Base-by-base conservation (phyloP, 129 eudicot species). In the Ambrosia artemisiifolia region DNA sequence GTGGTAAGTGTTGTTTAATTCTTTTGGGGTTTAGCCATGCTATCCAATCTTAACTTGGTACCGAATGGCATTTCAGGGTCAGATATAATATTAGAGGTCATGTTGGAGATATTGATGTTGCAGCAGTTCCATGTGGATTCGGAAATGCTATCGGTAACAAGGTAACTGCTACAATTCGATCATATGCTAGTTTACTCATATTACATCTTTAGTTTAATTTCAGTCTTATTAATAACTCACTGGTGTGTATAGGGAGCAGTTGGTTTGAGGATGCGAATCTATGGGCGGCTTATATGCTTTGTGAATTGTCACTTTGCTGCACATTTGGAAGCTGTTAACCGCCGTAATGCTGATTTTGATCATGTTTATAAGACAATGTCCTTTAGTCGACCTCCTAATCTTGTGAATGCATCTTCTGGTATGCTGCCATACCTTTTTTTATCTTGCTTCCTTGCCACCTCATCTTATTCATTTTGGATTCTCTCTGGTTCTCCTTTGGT, bases 301-400 rank as follows among this genome's bases (percentile, higher is more conserved):
- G 96, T 94, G 70, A 94, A 94, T 73, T 94, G 98, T 79, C 98
- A 94, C 75, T 94, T 94, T 84, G 98, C 98, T 71, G 97, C 98
- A 72, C 97, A 94, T 73, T 61, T 82, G 49, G 98, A 94, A 38
- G 98, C 96, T 61, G 93, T 90, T 55, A 83, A 65, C 47, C 83
- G 98, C 3, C 95, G 98, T 30, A 94, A 94, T 84, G 93, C 92
- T 72, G 98, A 94, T 82, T 94, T 94, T 65, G 97, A 94, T 79
- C 96, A 94, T 84, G 98, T 94, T n/a, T 94, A 90, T 56, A 90
- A 83, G 43, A 85, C 88, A 59, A 94, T 90, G 98, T 18, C 85
- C 61, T 90, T 94, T 76, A 86, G 75, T 66, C 87, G 96, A 57
- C 73, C 96, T 49, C 68, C 92, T 55, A 87, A 78, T 81, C 16